Evolutionary conservation across 2,329 filamentous ascomycete species (phyloP), one percentile per base, ranked within the genome.

Genomic region (Pezicula carpinea): DNA sequence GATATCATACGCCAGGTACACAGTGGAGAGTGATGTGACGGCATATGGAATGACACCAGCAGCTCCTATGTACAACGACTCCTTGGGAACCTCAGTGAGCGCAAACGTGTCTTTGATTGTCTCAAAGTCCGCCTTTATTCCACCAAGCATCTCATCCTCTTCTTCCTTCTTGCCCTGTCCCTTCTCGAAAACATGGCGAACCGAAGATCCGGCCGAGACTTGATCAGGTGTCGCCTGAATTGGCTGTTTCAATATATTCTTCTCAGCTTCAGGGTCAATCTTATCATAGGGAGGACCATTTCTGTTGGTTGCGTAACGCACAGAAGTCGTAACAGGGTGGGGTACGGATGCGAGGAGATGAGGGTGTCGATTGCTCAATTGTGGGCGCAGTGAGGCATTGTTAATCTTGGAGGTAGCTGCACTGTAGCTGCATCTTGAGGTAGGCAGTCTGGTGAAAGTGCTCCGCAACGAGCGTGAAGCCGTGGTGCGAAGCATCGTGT

Each of bases 41-140:
- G 95, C 73, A 68, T 96, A 96, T 39, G 93, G 89, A 5, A 96
- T 61, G 1, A 95, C 84, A 60, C 89, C 90, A 5, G 87, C 87
- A 49, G 88, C 72, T 47, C 87, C 87, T 36, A 90, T 75, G 48
- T 76, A 73, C 41, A 84, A 75, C 18, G 85, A 80, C 63, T 87
- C 81, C 58, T 74, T 79, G 6, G 87, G 87, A 4, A 89, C 85
- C 2, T 71, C 69, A 29, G 66, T 63, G 31, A 90, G 73, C 17
- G 75, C 77, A 61, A 90, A 85, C 1, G 85, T 86, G 13, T 88
- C 82, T 59, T 80, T 81, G 61, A 89, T 77, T 7, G 77, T 76
- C 61, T 76, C 69, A 80, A 88, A 61, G 59, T 81, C 77, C 43
- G 67, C 60, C 56, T 69, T 74, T 50, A 81, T 69, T 40, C 73